phyloP scores from a whole-genome alignment of 495 filamentous ascomycete species.

The Neurospora sp. region DNA sequence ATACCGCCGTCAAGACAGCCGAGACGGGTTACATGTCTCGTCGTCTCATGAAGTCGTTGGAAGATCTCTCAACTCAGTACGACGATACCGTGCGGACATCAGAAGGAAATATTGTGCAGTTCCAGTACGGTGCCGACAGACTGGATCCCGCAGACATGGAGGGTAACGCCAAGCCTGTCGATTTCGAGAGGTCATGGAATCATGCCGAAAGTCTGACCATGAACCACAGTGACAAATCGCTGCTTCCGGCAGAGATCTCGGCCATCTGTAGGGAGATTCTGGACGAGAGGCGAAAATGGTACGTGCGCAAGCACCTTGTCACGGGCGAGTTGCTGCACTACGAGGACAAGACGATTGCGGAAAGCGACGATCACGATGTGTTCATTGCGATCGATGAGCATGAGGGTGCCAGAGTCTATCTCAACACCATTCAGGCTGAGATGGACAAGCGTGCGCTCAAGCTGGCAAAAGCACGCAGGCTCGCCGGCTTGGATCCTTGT shows the following conservation, averaged over 20 bases:
- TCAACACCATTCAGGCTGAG: conserved; percentile 64
- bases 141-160: conserved; percentile 98
- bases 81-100: conserved; percentile 92
- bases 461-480: conserved; percentile 40
- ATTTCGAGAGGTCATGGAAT: conserved; percentile 86
- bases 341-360: conserved; percentile 51
- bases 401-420: conserved; percentile 75
- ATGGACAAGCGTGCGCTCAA: conserved; percentile 40
- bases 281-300: conserved; percentile 50
- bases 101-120: conserved; percentile 77
- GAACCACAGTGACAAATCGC: conserved; percentile 57
- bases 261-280: conserved; percentile 54
- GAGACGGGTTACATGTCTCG: conserved; percentile 99
- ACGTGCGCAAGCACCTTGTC: conserved; percentile 47
- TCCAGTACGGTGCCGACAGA: conserved; percentile 92
- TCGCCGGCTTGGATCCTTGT: conserved; percentile 29
- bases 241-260: conserved; percentile 67
- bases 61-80: conserved; percentile 85
- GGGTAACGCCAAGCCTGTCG: conserved; percentile 80
- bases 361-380: conserved; percentile 22
- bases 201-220: conserved; percentile 75
- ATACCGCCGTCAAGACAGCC: conserved; percentile 99
- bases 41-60: conserved; percentile 93
- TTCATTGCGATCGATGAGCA: conserved; percentile 57
- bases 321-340: conserved; percentile 46